Percentiles rank a stretch among this genome's conserved stretches.
These are phyloP conservation scores for Ganoderma lingzhi DNA, from an alignment of 1,284 basidiomycete species.

Conservation along the genomic window DNA sequence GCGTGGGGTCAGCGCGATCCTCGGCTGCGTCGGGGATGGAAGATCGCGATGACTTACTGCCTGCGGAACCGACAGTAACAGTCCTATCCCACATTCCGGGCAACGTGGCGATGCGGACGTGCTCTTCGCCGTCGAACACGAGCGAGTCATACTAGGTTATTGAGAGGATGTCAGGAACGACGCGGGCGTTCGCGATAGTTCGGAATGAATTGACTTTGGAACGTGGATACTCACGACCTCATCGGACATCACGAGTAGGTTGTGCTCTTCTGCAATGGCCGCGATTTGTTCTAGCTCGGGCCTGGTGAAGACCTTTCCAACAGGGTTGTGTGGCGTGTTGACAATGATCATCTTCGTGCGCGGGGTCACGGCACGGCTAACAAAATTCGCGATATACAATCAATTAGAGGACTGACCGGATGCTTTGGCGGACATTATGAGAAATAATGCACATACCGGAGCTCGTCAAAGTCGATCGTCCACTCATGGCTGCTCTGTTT, in stretches of 20 bases:
- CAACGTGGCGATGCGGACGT: constrained; percentile 90
- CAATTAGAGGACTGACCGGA: background rate
- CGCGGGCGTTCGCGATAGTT: background rate
- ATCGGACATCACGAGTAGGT: constrained; percentile 93
- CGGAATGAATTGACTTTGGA: background rate
- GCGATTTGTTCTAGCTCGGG: constrained; percentile 89
- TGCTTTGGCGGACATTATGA: background rate
- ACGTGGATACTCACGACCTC: constrained; percentile 79
- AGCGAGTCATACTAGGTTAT: constrained; percentile 87
- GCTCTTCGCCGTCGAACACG: constrained; percentile 88
- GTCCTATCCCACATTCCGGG: constrained; percentile 99
- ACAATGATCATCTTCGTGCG: constrained; percentile 93
- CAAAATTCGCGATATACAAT: background rate
- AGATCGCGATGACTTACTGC: constrained; percentile 57
- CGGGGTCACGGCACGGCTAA: constrained; percentile 81
- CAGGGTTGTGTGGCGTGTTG: constrained; percentile 96
- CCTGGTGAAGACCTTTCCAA: constrained; percentile 93
- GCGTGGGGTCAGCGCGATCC: background rate
- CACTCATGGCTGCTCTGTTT: constrained; percentile 82
- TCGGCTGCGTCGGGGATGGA: background rate
- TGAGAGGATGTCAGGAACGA: constrained; percentile 10
- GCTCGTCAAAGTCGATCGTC: constrained; percentile 87
- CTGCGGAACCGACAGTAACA: constrained; percentile 83
- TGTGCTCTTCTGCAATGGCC: constrained; percentile 88
- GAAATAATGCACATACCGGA: constrained; percentile 60